Conservation (phyloP, 352 stramenopile genomes). For the Pythium monospermum region DNA sequence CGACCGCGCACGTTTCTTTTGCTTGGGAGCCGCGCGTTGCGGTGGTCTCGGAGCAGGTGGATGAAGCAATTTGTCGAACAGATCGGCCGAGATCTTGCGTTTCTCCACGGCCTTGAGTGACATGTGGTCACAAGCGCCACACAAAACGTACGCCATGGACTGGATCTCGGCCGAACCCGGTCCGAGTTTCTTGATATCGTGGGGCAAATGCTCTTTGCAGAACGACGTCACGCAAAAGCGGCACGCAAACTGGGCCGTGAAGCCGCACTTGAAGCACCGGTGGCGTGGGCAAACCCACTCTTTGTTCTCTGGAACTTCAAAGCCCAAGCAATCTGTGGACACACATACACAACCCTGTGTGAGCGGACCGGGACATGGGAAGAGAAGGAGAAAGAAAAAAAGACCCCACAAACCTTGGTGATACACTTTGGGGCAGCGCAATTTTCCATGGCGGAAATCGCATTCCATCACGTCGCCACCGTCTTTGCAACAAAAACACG, state of each 20-base stretch:
- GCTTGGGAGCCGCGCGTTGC: not conserved
- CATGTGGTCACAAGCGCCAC: slow-evolving; percentile 36
- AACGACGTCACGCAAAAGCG: slow-evolving; percentile 74
- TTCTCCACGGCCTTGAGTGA: slow-evolving; percentile 29
- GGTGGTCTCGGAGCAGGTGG: slow-evolving; percentile 5
- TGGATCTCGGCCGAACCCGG: slow-evolving; percentile 46
- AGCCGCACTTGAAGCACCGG: slow-evolving; percentile 58
- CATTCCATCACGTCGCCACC: slow-evolving; percentile 76
- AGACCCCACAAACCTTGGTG: slow-evolving; percentile 46
- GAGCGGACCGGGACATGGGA: too few relatives aligned
- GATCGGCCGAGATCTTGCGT: slow-evolving; percentile 37
- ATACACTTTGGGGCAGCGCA: slow-evolving; percentile 74
- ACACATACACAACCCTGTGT: not conserved
- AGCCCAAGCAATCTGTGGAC: slow-evolving; percentile 69
- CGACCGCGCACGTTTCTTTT: slow-evolving; percentile 20
- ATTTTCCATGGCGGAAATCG: slow-evolving; percentile 52
- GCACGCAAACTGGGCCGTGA: slow-evolving; percentile 47
- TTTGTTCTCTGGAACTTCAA: slow-evolving; percentile 44
- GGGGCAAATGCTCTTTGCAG: slow-evolving; percentile 52
- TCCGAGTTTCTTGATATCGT: slow-evolving; percentile 35
- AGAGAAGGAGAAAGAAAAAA: too few relatives aligned
- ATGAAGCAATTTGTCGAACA: slow-evolving; percentile 33
- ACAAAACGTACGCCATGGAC: slow-evolving; percentile 55
- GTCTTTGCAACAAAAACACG: slow-evolving; percentile 84
- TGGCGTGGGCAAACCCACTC: slow-evolving; percentile 68